Conservation (phyloP, 2,329 filamentous ascomycete species). For the Pseudonectria foliicola region DNA sequence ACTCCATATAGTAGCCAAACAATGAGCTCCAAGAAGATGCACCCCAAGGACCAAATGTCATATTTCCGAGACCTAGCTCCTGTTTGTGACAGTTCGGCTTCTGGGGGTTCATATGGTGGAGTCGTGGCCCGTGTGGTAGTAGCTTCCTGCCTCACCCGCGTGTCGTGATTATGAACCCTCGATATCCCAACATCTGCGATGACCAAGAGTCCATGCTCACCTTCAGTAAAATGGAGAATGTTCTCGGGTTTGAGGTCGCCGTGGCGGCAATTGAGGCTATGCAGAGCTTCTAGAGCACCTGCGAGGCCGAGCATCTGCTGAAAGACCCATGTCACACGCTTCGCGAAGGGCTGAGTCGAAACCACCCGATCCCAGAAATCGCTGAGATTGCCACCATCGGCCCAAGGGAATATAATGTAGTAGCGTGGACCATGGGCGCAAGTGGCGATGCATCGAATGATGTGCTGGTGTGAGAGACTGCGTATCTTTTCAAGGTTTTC, state of each 20-base stretch:
- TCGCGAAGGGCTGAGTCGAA: background rate
- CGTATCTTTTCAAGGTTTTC: constrained; percentile 3
- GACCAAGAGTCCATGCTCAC: background rate
- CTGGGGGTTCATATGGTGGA: constrained; percentile 10
- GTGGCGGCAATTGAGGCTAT: constrained; percentile 7
- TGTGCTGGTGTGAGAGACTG: constrained; percentile 4
- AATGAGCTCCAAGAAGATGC: constrained; percentile 11
- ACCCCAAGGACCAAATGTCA: constrained; percentile 14
- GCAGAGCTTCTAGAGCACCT: constrained; percentile 5
- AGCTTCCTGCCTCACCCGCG: constrained; percentile 3
- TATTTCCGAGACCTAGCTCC: constrained; percentile 4
- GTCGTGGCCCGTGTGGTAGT: constrained; percentile 7
- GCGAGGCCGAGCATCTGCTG: constrained; percentile 9
- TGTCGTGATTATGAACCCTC: constrained; percentile 5
- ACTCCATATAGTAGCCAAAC: constrained; percentile 9
- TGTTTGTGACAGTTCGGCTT: constrained; percentile 2
- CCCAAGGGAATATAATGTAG: constrained; percentile 14
- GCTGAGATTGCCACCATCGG: constrained; percentile 8
- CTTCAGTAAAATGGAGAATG: constrained; percentile 8
- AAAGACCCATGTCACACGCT: constrained; percentile 6
- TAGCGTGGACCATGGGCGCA: constrained; percentile 3
- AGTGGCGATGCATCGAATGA: constrained; percentile 6
- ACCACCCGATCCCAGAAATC: constrained; percentile 6
- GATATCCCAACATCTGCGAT: constrained; percentile 13
- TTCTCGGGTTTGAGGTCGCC: constrained; percentile 15